Evolutionary conservation across 2,329 filamentous ascomycete species (phyloP).

Genomic region (Aspergillus sp.): DNA sequence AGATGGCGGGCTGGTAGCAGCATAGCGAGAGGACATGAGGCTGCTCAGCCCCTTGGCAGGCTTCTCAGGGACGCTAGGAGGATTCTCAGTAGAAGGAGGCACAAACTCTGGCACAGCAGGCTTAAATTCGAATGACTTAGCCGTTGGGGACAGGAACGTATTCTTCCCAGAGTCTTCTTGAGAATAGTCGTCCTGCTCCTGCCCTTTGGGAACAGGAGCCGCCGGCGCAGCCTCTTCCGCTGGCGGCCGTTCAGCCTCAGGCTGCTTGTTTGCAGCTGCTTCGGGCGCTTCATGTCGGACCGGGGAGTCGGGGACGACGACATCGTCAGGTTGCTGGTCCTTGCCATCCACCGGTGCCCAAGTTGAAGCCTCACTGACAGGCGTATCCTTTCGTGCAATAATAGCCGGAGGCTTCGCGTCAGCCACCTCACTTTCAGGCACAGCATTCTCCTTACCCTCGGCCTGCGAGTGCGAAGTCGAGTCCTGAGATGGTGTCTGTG

Average conservation of each 20-base stretch:
- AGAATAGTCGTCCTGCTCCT: neutral
- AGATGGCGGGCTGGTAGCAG: conserved; percentile 19
- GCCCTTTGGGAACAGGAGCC: conserved; percentile 5
- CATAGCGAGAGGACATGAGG: conserved; percentile 30
- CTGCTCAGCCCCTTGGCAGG: conserved; percentile 16
- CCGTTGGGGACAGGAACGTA: conserved; percentile 60
- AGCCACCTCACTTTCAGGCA: conserved; percentile 20
- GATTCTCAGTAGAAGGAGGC: conserved; percentile 10
- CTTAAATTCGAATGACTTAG: conserved; percentile 57
- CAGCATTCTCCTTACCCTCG: conserved; percentile 30
- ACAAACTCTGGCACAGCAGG: conserved; percentile 25
- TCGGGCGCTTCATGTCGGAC: conserved; percentile 17
- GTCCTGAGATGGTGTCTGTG: conserved; percentile 14
- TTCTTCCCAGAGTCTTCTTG: conserved; percentile 24
- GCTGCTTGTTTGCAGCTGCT: conserved; percentile 6
- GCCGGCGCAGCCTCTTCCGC: conserved; percentile 5
- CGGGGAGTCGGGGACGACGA: conserved; percentile 42
- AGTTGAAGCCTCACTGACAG: conserved; percentile 36
- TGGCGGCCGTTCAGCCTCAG: neutral
- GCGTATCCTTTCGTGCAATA: conserved; percentile 21
- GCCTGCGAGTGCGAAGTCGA: conserved; percentile 20
- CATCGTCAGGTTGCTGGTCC: conserved; percentile 27
- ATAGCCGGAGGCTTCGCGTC: conserved; percentile 35
- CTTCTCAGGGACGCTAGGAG: conserved; percentile 10
- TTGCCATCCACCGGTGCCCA: conserved; percentile 57